These are phyloP conservation scores for Bruguiera hainesii DNA, from an alignment of 441 rosid species.

Conservation along the genomic window DNA sequence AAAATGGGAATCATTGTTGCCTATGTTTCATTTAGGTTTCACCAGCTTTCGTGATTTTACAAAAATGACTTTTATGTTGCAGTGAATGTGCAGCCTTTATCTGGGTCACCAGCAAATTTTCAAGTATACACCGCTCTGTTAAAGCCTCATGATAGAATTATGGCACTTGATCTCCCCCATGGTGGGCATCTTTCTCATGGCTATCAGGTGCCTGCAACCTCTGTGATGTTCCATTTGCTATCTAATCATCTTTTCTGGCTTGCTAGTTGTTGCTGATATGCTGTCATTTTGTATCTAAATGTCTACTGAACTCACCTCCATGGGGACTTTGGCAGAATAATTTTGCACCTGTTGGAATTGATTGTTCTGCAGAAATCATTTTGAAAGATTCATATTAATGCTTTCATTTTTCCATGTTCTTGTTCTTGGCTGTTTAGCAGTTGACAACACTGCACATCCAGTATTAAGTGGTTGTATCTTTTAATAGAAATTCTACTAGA, in stretches of 20 bases:
- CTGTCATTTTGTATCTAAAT: slow-evolving; percentile 2
- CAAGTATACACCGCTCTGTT: slow-evolving; percentile 89
- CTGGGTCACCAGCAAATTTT: slow-evolving; percentile 63
- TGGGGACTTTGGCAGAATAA: not conserved
- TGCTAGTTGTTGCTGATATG: not conserved
- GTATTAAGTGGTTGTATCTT: not conserved
- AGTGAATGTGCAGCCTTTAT: slow-evolving; percentile 51
- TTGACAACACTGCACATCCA: not conserved
- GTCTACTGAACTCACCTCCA: not conserved
- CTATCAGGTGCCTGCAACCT: slow-evolving; percentile 65
- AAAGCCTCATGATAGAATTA: slow-evolving; percentile 93
- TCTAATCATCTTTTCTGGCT: not conserved
- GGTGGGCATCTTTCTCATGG: slow-evolving; percentile 99
- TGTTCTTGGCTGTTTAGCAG: not conserved
- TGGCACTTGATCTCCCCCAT: slow-evolving; percentile 99
- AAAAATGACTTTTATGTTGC: slow-evolving; percentile 20
- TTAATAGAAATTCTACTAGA: not conserved
- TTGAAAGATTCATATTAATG: not conserved
- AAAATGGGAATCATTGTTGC: not conserved
- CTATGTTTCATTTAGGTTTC: slow-evolving; percentile 1
- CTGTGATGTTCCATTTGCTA: not conserved
- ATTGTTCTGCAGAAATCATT: not conserved
- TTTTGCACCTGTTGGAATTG: not conserved
- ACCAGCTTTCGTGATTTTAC: slow-evolving; percentile 9
- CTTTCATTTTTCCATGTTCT: not conserved